These are phyloP conservation scores for Claviceps lovelessii DNA, from an alignment of 2,329 filamentous ascomycete species.

Conservation along the genomic window DNA sequence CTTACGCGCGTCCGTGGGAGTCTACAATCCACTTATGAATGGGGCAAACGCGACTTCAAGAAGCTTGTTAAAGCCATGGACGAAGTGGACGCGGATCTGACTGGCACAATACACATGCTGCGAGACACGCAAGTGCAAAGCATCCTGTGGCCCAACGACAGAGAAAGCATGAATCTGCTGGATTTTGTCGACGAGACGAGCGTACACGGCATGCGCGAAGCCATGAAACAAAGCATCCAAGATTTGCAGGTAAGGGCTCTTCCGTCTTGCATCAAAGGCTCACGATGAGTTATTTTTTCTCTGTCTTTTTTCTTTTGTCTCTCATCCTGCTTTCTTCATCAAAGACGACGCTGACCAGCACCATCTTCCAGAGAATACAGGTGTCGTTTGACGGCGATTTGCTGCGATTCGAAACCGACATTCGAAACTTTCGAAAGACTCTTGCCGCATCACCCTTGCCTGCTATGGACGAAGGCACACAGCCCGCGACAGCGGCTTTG, in stretches of 20 bases:
- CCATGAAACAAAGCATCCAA: constrained; percentile 56
- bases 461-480: constrained; percentile 18
- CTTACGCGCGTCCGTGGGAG: constrained; percentile 36
- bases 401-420: constrained; percentile 58
- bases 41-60: constrained; percentile 45
- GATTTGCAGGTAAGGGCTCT: constrained; percentile 44
- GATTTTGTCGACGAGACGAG: constrained; percentile 65
- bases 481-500: constrained; percentile 32
- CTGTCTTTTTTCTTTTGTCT: no score
- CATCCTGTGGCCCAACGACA: constrained; percentile 43
- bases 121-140: constrained; percentile 49
- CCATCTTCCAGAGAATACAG: constrained; percentile 37
- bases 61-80: constrained; percentile 51
- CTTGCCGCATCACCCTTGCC: constrained; percentile 27
- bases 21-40: constrained; percentile 41
- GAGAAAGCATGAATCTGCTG: constrained; percentile 48
- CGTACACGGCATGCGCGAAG: constrained; percentile 50
- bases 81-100: constrained; percentile 47
- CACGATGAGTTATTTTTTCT: not conserved
- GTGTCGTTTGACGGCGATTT: constrained; percentile 65
- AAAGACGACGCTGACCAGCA: not conserved
- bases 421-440: constrained; percentile 48
- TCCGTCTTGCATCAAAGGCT: not conserved
- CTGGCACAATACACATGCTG: constrained; percentile 51
- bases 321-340: no score